Percentiles rank a stretch among this genome's conserved stretches.
phyloP scores from a whole-genome alignment of 805 yeast species.

The Trichomonascus vanleenenianus region DNA sequence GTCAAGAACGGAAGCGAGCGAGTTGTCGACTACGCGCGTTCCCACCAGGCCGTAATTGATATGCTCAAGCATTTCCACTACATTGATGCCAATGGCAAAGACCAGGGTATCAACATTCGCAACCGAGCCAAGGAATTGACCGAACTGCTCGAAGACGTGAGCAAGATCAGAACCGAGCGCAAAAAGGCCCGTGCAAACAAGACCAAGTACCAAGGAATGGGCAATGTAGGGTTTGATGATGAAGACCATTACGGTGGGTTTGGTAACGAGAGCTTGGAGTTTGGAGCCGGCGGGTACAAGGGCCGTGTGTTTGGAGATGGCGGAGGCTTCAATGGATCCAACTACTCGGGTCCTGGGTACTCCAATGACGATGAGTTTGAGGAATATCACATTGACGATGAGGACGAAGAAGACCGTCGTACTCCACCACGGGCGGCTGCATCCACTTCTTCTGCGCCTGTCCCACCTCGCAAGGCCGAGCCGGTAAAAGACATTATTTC shows the following conservation, averaged over 20 bases:
- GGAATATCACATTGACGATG: constrained; percentile 27
- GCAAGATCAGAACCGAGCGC: constrained; percentile 69
- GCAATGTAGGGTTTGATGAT: constrained; percentile 32
- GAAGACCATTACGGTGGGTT: constrained; percentile 31
- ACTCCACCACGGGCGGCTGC: constrained; percentile 4
- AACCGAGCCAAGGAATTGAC: constrained; percentile 77
- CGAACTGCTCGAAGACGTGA: constrained; percentile 67
- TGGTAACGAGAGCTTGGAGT: constrained; percentile 27
- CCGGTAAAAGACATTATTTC: constrained; percentile 19
- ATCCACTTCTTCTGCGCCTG: constrained; percentile 1
- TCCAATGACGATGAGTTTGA: constrained; percentile 32
- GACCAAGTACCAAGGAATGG: constrained; percentile 74
- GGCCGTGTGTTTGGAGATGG: constrained; percentile 35
- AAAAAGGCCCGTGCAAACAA: constrained; percentile 84
- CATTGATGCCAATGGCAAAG: constrained; percentile 87
- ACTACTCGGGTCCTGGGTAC: constrained; percentile 26
- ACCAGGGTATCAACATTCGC: constrained; percentile 93
- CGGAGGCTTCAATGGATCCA: constrained; percentile 32
- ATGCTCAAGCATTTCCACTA: constrained; percentile 92
- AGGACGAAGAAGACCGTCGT: no score
- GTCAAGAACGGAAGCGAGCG: constrained; percentile 91
- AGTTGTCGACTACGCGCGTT: constrained; percentile 88
- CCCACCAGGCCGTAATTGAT: constrained; percentile 69
- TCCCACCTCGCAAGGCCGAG: constrained; percentile 2
- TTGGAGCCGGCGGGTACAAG: constrained; percentile 29